Conservation (phyloP, 1,284 basidiomycete genomes). For the Wallemia hederae region DNA sequence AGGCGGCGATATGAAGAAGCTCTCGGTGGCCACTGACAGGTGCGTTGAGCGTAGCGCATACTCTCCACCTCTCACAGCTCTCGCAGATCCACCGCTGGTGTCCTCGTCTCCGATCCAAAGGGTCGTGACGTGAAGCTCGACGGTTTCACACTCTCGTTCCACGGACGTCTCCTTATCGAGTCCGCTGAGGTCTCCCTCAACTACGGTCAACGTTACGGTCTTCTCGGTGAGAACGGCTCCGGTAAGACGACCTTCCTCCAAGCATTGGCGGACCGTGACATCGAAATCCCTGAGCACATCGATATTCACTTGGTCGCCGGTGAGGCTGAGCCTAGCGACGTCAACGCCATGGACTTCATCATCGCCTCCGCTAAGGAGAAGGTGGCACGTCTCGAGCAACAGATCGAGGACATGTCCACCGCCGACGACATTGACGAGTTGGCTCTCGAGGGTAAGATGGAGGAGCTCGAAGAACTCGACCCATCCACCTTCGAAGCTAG, state of each 20-base stretch:
- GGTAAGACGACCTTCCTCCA: conserved; percentile 51
- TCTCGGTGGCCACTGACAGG: conserved; percentile 64
- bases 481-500: conserved; percentile 69
- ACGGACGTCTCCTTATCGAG: conserved; percentile 78
- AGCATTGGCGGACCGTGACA: conserved; percentile 71
- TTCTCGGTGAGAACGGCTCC: conserved; percentile 82
- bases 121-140: conserved; percentile 93
- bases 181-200: conserved; percentile 70
- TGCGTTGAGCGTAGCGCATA: conserved; percentile 17
- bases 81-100: conserved; percentile 56
- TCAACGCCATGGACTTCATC: conserved; percentile 90
- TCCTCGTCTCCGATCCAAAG: conserved; percentile 71
- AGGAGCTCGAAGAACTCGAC: conserved; percentile 84
- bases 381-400: conserved; percentile 77
- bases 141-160: conserved; percentile 83
- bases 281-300: conserved; percentile 78
- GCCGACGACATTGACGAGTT: conserved; percentile 70
- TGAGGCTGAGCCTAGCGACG: conserved; percentile 73
- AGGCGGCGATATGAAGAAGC: conserved; percentile 44
- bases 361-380: conserved; percentile 73
- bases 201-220: conserved; percentile 83
- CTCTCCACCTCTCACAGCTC: conserved; percentile 1
- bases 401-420: conserved; percentile 74
- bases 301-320: conserved; percentile 58
- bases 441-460: conserved; percentile 63